Evolutionary conservation across 2,329 filamentous ascomycete species (phyloP), one percentile per base, ranked within the genome.

Genomic region (Aquanectria penicillioides): DNA sequence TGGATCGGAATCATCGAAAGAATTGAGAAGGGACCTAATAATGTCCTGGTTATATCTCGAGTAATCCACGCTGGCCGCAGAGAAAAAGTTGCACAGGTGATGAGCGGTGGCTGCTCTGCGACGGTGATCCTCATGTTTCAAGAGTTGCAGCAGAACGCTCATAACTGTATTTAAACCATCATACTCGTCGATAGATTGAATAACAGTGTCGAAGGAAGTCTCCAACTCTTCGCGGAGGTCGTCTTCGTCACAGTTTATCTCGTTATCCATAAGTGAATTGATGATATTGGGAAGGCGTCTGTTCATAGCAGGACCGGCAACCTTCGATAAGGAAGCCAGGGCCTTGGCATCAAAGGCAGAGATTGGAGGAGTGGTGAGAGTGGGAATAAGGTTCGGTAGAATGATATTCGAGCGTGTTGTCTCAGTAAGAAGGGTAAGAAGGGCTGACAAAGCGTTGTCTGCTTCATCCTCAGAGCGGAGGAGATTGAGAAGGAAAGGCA

Each of bases 41-140:
- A 99, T 90, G 70, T 99, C 94, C 72, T 94, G 94, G 75, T 97
- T 93, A 81, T 98, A 99, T 47, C 94, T 86, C 23, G 94, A 97
- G 77, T 96, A 97, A 78, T 99, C 95, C 23, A 97, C 85, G 20
- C 90, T 86, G 8, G 92, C 85, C 48, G 87, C 83, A 0, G 88
- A 81, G 73, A 98, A 98, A 85, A 98, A 99, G 61, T 87, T 92
- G 60, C 90, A 89, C 56, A 99, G 81, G 70, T 97, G 94, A 37
- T 84, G 81, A 43, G 92, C 92, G 9, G 93, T 93, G 50, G 86
- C 86, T 26, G 92, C 88, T 65, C 96, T 89, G 77, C 90, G 91
- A 57, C 84, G 86, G 75, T 99, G 93, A 72, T 99, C 94, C 29
- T 97, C 93, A 70, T 98, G 90, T 78, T 98, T 98, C 68, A 93